A percentile compares a stretch with the other conserved stretches of the same genome.
Evolutionary conservation across 1,284 basidiomycete genomes (phyloP).

Genomic region (Sanghuangporus baumii): DNA sequence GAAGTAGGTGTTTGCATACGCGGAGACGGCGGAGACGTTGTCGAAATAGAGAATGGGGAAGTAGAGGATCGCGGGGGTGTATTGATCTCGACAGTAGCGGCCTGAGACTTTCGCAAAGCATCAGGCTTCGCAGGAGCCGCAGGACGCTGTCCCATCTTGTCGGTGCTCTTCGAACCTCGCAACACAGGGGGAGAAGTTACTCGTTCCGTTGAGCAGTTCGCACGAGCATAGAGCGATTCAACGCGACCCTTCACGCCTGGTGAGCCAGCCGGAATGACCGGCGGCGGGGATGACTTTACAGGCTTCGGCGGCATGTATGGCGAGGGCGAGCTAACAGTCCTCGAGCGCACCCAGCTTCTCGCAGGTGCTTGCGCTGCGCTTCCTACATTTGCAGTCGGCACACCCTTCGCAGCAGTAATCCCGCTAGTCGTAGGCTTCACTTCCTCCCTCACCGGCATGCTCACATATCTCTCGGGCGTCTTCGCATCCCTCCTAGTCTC

Average conservation of each 20-base stretch:
- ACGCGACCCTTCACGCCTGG: constrained; percentile 13
- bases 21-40: neutral
- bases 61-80: neutral
- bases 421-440: neutral
- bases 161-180: constrained; percentile 7
- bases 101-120: constrained; percentile 9
- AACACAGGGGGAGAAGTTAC: constrained; percentile 1
- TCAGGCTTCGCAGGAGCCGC: constrained; percentile 16
- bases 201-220: constrained; percentile 3
- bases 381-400: constrained; percentile 10
- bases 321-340: constrained; percentile 32
- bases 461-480: neutral
- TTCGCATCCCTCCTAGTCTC: neutral
- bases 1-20: neutral
- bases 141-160: constrained; percentile 4
- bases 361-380: constrained; percentile 15
- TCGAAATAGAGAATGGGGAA: neutral
- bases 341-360: constrained; percentile 26
- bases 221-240: constrained; percentile 14
- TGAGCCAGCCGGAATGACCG: constrained; percentile 12
- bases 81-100: neutral
- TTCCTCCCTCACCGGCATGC: neutral
- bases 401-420: neutral
- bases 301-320: constrained; percentile 5
- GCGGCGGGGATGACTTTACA: constrained; percentile 16